Base-by-base conservation (phyloP, 2,329 filamentous ascomycete genomes). In the Cercospora berteroae region DNA sequence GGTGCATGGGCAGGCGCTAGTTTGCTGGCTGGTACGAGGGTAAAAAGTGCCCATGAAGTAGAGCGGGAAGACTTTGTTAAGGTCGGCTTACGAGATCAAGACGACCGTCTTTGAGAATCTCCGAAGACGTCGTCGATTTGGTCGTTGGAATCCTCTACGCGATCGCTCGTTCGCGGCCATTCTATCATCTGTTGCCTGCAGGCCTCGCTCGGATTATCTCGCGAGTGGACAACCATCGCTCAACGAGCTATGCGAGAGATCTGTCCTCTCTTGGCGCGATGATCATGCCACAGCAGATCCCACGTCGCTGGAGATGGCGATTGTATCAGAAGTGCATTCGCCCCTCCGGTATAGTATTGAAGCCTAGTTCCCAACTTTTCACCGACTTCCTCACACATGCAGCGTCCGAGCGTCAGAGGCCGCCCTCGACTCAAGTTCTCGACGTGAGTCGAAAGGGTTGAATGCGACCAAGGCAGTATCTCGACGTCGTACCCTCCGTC, bases 1-100 rank as follows among this genome's bases (percentile, higher is more conserved):
- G 91, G 91, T 0, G 82, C 90, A 1, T 94, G 91, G 90, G 85
- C 86, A 20, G 91, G 91, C 10, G 91, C 88, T 3, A 93, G 90
- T 76, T 75, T 94, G 63, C 80, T 90, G 18, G 86, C 89, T 2
- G 87, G 89, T 71, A 81, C 93, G 67, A 89, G 89, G 65, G 83
- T 92, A 4, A 86, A 87, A 39, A 88, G 90, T 1, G 84, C 92
- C 62, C 89, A 89, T 2, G 86, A 89, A 31, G 82, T 94, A 20
- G 91, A 93, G 69, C 83, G 89, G 27, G 91, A 94, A 6, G 81
- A 87, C 36, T 94, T 91, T 84, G 77, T 89, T 56, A 87, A 88
- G 71, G 85, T 92, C 70, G 91, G 91, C 1, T 80, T 86, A 55
- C 67, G 59, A 63, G 66, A 69, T 60, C 67, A 67, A 48, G 59